Evolutionary conservation across 257 asterid species (phyloP).

Genomic region (Misopates orontium): DNA sequence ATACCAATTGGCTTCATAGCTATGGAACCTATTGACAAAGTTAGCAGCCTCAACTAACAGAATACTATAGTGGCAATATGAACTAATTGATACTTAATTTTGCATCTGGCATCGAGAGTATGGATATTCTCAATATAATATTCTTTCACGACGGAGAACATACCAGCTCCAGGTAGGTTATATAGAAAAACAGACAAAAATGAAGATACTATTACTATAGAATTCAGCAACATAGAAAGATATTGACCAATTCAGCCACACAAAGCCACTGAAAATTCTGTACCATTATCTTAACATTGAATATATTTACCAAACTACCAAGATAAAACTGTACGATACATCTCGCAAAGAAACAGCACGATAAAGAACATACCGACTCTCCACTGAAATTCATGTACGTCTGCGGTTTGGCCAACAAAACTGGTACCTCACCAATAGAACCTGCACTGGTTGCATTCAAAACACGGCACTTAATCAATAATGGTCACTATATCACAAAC

Average conservation of each 20-base stretch:
- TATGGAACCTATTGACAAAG: conserved; percentile 1
- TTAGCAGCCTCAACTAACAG: background rate
- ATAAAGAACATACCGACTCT: conserved; percentile 65
- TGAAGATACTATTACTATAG: background rate
- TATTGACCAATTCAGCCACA: background rate
- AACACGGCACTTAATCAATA: conserved; percentile 16
- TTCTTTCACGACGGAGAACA: conserved; percentile 9
- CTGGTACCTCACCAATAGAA: conserved; percentile 83
- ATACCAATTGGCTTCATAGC: background rate
- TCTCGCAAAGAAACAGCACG: background rate
- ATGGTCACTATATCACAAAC: background rate
- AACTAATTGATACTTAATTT: background rate
- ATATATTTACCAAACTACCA: conserved; percentile 11
- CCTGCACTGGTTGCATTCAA: conserved; percentile 50
- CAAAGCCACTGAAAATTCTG: conserved; percentile 8
- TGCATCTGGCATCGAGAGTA: background rate
- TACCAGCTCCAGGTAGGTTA: background rate
- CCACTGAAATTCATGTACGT: conserved; percentile 95
- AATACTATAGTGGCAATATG: background rate
- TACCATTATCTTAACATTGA: background rate
- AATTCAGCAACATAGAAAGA: background rate
- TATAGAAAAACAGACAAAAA: background rate
- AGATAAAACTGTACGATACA: background rate
- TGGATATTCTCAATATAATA: too few relatives aligned
- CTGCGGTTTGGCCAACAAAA: conserved; percentile 90